These are phyloP conservation scores for Jamesozyma gamospora DNA, from an alignment of 805 yeast genomes.

Conservation along the genomic window DNA sequence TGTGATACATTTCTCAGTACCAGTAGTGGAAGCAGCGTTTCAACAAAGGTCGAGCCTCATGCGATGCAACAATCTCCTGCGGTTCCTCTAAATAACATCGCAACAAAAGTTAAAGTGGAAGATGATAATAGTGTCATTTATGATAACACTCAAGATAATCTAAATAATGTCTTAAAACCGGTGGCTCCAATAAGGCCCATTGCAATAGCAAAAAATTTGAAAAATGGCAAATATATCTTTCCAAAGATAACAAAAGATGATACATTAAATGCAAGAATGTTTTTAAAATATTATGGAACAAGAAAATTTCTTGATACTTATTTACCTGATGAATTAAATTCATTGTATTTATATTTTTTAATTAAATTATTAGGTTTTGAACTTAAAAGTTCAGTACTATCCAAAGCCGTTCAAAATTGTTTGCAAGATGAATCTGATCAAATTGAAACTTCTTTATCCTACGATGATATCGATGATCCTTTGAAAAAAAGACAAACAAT, in stretches of 20 bases:
- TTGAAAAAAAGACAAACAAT: constrained; percentile 37
- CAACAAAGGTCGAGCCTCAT: too few species aligned
- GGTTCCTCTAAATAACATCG: too few species aligned
- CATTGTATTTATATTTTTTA: constrained; percentile 46
- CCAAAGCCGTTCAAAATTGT: constrained; percentile 22
- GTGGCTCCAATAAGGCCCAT: constrained; percentile 10
- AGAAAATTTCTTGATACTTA: constrained; percentile 49
- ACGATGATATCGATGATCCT: constrained; percentile 24
- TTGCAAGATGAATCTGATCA: constrained; percentile 17
- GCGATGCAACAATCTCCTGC: too few species aligned
- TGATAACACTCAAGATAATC: too few species aligned
- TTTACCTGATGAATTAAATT: constrained; percentile 50
- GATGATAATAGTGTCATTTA: too few species aligned
- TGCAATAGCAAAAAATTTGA: constrained; percentile 17
- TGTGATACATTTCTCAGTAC: not conserved
- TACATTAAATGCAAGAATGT: constrained; percentile 39
- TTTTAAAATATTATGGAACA: constrained; percentile 51
- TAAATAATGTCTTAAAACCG: constrained; percentile 9
- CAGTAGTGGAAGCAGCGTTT: too few species aligned
- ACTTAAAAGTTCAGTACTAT: constrained; percentile 26
- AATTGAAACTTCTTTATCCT: not conserved
- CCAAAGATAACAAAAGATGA: constrained; percentile 36
- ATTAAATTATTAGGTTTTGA: constrained; percentile 57
- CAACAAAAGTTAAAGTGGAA: too few species aligned
- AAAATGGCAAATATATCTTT: constrained; percentile 26